Base-by-base conservation (phyloP, 768 basidiomycete genomes). In the Coprinopsis cinerea region DNA sequence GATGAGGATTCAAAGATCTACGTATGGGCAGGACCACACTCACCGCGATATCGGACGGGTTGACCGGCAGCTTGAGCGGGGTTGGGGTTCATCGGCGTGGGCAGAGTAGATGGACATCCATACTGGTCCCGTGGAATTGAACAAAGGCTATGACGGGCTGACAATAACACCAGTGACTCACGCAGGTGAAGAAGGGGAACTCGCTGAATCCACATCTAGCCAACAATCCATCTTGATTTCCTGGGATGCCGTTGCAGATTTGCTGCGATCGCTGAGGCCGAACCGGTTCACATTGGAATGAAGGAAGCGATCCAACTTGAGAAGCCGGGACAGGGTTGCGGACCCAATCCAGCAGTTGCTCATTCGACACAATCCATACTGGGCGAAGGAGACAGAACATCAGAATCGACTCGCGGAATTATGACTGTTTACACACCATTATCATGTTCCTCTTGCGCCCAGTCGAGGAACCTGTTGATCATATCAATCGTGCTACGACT, bases 401-500 rank as follows among this genome's bases (percentile, higher is more conserved):
- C 6, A 40, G 45, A 7, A 32, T 35, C 5, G n/a, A 43, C 11
- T 11, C 32, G 27, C 26, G 5, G 35, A 35, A 23, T 13, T n/a
- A 40, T n/a, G 10, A 52, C 20, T 28, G 10, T 25, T 44, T 23
- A 62, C 69, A 47, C 51, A 78, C 82, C 81, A 61, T 88, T 75
- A 42, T 72, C 73, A 59, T 85, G 81, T 54, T n/a, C n/a, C n/a
- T 73, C 55, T 59, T 91, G 88, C 0, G 81, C 86, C 88, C 88
- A 91, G 63, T 90, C 87, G 28, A 90, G 68, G 70, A 88, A 90
- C 17, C 72, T 59, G 58, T 90, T 89, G 62, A 91, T 79, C 86
- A 88, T 88, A 24, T 72, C 59, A 57, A 89, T 83, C 3, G 81
- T 83, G 2, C 74, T 74, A 41, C 69, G 71, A 2, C 69, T 64